Evolutionary conservation across 768 basidiomycete genomes (phyloP).

Genomic region (Phaeotremella fagi): DNA sequence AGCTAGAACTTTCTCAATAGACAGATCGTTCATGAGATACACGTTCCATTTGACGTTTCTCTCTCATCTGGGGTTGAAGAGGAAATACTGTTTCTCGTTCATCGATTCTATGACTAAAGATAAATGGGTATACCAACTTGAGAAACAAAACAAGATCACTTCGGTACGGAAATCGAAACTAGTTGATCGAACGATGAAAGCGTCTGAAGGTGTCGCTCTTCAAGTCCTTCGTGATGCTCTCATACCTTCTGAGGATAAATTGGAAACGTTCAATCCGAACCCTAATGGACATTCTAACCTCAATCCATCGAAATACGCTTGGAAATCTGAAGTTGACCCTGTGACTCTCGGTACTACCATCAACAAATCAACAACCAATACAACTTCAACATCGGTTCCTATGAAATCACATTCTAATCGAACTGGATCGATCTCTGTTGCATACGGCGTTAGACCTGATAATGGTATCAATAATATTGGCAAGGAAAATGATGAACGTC

Average conservation of each 20-base stretch:
- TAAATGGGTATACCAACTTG: slow-evolving; percentile 31
- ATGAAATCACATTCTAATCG: not conserved
- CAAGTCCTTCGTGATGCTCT: slow-evolving; percentile 79
- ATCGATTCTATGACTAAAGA: slow-evolving; percentile 70
- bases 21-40: slow-evolving; percentile 84
- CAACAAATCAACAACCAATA: not conserved
- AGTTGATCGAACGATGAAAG: slow-evolving; percentile 52
- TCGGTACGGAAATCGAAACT: slow-evolving; percentile 1
- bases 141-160: slow-evolving; percentile 23
- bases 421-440: slow-evolving; percentile 18
- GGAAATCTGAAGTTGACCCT: too few species aligned
- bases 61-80: slow-evolving; percentile 56
- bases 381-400: not conserved
- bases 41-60: slow-evolving; percentile 90
- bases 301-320: too few species aligned
- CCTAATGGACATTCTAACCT: too few species aligned
- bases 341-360: too few species aligned
- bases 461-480: slow-evolving; percentile 49
- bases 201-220: slow-evolving; percentile 72
- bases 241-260: slow-evolving; percentile 50
- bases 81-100: slow-evolving; percentile 93
- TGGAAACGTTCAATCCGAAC: too few species aligned
- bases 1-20: slow-evolving; percentile 59
- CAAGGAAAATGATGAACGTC: slow-evolving; percentile 67
- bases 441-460: slow-evolving; percentile 33